Percentiles rank a stretch among this genome's conserved stretches.
phyloP scores from a whole-genome alignment of 176 grass and related monocot species.

The Otatea glauca region DNA sequence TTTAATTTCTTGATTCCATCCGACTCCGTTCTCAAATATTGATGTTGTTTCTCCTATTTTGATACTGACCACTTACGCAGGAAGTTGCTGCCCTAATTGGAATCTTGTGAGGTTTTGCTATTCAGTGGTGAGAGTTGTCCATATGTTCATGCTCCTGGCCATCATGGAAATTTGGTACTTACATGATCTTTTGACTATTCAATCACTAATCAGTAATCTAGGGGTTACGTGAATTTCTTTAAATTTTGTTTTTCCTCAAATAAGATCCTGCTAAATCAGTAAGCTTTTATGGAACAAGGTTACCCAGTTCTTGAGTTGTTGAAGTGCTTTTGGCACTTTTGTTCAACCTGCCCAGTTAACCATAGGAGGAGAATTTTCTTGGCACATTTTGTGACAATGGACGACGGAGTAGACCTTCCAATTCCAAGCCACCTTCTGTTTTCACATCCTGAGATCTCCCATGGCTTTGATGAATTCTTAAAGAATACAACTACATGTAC shows the following conservation, averaged over 20 bases:
- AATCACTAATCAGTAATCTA: constrained; percentile 53
- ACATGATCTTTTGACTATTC: constrained; percentile 43
- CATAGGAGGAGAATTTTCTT: constrained; percentile 34
- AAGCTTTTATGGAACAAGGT: constrained; percentile 53
- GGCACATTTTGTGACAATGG: constrained; percentile 59
- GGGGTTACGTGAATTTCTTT: constrained; percentile 48
- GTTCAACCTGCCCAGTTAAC: constrained; percentile 43
- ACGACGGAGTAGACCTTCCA: constrained; percentile 62
- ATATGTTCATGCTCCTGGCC: constrained; percentile 44
- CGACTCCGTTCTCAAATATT: constrained; percentile 3
- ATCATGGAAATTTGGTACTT: constrained; percentile 60
- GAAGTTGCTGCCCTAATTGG: background rate
- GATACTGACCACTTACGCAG: constrained; percentile 33
- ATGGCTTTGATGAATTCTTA: constrained; percentile 71
- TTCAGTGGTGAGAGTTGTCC: constrained; percentile 33
- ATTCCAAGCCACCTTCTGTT: constrained; percentile 73
- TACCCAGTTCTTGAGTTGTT: constrained; percentile 40
- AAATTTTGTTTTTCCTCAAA: constrained; percentile 18
- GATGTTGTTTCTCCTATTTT: constrained; percentile 15
- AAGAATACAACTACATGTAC: constrained; percentile 60
- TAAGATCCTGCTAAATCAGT: constrained; percentile 33
- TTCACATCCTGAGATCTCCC: constrained; percentile 52
- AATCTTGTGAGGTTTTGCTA: constrained; percentile 29
- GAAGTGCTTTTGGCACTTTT: constrained; percentile 40
- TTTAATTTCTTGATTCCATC: constrained; percentile 7